Evolutionary conservation across 371 early-diverging fungal species (phyloP).

Genomic region (Paramicrosporidium saccamoebae): DNA sequence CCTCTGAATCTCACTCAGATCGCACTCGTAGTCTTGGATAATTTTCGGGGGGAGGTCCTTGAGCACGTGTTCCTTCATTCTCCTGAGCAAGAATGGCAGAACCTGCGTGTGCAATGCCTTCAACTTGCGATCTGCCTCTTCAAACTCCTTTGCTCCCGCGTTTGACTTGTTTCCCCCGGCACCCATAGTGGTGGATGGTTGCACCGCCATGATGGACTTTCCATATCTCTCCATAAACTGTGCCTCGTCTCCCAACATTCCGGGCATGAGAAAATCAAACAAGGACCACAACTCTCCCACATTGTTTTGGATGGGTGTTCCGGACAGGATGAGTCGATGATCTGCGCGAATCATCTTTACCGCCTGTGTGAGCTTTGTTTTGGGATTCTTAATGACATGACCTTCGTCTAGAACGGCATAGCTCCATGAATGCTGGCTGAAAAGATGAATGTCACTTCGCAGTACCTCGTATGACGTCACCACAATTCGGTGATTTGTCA

Average conservation of each 20-base stretch:
- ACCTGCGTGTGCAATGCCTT: conserved; percentile 85
- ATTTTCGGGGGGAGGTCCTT: conserved; percentile 97
- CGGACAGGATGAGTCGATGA: conserved; percentile 76
- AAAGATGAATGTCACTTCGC: conserved; percentile 65
- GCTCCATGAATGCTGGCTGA: conserved; percentile 41
- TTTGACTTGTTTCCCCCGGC: conserved; percentile 1
- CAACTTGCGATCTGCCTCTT: conserved; percentile 41
- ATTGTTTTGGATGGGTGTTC: conserved; percentile 97
- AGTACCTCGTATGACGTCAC: conserved; percentile 89
- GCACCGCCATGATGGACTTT: conserved; percentile 56
- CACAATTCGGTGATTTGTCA: conserved; percentile 26
- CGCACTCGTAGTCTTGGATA: conserved; percentile 89
- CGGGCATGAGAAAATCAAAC: conserved; percentile 93
- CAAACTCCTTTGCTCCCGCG: conserved; percentile 4
- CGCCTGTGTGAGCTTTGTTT: conserved; percentile 68
- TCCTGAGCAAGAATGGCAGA: conserved; percentile 77
- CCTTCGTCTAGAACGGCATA: conserved; percentile 98
- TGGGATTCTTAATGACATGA: conserved; percentile 88
- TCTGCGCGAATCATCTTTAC: conserved; percentile 45
- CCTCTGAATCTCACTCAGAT: conserved; percentile 40
- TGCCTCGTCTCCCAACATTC: conserved; percentile 63
- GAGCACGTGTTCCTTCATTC: conserved; percentile 94
- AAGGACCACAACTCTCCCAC: conserved; percentile 89
- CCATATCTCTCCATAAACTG: conserved; percentile 63
- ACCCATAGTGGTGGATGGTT: conserved; percentile 26